A percentile compares a stretch with the other conserved stretches of the same genome.
These are phyloP conservation scores for Globisporangium middletonii DNA, from an alignment of 352 stramenopile species.

Conservation along the genomic window DNA sequence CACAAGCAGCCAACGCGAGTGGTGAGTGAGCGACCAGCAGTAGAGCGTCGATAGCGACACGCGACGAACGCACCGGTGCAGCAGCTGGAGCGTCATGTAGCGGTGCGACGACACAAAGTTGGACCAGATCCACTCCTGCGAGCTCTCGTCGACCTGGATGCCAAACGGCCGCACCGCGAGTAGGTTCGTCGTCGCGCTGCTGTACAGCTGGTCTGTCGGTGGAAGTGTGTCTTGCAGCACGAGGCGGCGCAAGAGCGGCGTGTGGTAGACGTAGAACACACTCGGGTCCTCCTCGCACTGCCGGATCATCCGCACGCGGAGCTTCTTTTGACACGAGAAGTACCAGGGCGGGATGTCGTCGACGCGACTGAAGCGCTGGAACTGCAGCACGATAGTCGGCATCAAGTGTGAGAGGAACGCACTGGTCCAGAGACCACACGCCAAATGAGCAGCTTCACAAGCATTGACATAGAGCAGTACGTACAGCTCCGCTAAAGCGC, in stretches of 20 bases:
- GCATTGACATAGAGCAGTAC: not conserved
- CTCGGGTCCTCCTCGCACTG: slow-evolving; percentile 59
- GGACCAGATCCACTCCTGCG: slow-evolving; percentile 57
- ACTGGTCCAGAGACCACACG: not conserved
- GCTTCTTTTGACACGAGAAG: slow-evolving; percentile 59
- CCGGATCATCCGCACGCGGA: slow-evolving; percentile 67
- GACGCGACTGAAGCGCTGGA: slow-evolving; percentile 43
- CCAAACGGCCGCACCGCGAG: slow-evolving; percentile 66
- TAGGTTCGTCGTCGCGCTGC: slow-evolving; percentile 15
- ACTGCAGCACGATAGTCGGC: slow-evolving; percentile 9
- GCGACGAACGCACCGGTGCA: slow-evolving; percentile 38
- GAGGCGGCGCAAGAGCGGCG: slow-evolving; percentile 52
- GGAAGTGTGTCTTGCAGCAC: slow-evolving; percentile 58
- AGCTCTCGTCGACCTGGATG: slow-evolving; percentile 63
- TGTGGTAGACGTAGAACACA: slow-evolving; percentile 82
- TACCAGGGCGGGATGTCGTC: slow-evolving; percentile 60
- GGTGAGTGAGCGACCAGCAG: not conserved
- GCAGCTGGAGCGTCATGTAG: slow-evolving; percentile 49
- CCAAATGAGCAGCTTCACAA: not conserved
- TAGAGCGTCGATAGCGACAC: not conserved
- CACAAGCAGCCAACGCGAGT: not conserved
- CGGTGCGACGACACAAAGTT: slow-evolving; percentile 64
- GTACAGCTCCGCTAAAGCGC: slow-evolving; percentile 50
- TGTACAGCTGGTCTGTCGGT: slow-evolving; percentile 17
- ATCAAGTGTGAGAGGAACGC: not conserved